These are phyloP conservation scores for Boletus speciosus DNA, from an alignment of 768 basidiomycete species.

Conservation along the genomic window DNA sequence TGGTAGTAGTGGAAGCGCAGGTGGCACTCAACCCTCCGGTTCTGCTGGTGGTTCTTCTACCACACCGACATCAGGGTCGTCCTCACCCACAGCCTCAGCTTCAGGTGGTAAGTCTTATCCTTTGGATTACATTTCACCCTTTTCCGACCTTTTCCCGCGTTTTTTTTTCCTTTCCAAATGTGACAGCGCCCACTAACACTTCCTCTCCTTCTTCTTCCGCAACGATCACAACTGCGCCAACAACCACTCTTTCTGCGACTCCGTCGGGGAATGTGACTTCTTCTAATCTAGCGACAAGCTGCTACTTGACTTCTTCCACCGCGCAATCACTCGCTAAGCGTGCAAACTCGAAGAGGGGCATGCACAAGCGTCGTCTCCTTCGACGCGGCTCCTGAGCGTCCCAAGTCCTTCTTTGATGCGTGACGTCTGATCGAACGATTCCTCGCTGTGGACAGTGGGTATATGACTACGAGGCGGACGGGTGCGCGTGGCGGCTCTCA, in stretches of 20 bases:
- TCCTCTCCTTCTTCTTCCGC: constrained; percentile 11
- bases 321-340: constrained; percentile 17
- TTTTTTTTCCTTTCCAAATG: constrained; percentile 18
- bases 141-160: neutral
- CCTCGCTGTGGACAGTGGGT: neutral
- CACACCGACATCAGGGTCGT: constrained; percentile 6
- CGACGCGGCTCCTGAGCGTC: constrained; percentile 10
- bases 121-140: neutral
- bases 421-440: neutral
- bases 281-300: constrained; percentile 8
- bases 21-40: constrained; percentile 23
- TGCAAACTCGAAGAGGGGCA: constrained; percentile 4
- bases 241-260: constrained; percentile 6
- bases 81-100: constrained; percentile 14
- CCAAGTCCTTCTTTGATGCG: neutral
- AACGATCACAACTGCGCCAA: neutral
- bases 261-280: constrained; percentile 1
- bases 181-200: constrained; percentile 26
- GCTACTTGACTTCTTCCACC: constrained; percentile 19
- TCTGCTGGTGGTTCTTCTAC: constrained; percentile 16
- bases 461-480: neutral
- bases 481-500: neutral
- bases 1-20: constrained; percentile 7
- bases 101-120: constrained; percentile 17
- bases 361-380: constrained; percentile 26